Conservation (phyloP, 164 flowering plant species). For the Vitis riparia region DNA sequence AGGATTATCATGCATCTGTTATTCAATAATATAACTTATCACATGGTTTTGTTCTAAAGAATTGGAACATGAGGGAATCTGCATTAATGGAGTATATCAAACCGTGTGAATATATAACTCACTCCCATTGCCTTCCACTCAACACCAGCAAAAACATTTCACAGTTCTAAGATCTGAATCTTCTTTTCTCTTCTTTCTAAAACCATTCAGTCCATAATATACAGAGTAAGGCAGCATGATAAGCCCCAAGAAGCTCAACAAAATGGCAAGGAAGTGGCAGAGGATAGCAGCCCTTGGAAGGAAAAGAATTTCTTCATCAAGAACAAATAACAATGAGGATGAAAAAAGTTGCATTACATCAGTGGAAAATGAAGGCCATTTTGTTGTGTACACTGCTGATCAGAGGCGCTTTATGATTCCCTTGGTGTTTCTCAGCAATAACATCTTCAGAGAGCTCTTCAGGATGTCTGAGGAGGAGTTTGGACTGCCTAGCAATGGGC, state of each 20-base stretch:
- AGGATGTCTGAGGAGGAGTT: conserved; percentile 12
- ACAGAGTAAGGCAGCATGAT: not conserved
- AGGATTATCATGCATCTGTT: too few species aligned
- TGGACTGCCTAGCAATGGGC: conserved; percentile 20
- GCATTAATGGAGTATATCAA: too few species aligned
- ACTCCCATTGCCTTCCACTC: too few species aligned
- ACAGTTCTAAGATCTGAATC: too few species aligned
- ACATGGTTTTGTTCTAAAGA: too few species aligned
- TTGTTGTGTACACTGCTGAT: conserved; percentile 20
- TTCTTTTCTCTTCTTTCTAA: too few species aligned
- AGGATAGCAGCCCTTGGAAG: not conserved
- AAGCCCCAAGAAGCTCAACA: conserved; percentile 1
- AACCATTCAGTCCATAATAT: too few species aligned
- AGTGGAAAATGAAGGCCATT: conserved; percentile 15
- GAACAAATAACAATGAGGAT: too few species aligned
- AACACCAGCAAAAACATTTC: too few species aligned
- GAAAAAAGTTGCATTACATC: not conserved
- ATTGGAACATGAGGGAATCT: too few species aligned
- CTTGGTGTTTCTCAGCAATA: conserved; percentile 12
- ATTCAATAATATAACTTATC: too few species aligned
- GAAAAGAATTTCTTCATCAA: not conserved
- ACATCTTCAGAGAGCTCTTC: conserved; percentile 15
- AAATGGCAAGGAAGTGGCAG: not conserved
- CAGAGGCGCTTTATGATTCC: conserved; percentile 20
- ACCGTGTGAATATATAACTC: too few species aligned